Conservation (phyloP, 2,329 filamentous ascomycete species). For the Capronia americana region DNA sequence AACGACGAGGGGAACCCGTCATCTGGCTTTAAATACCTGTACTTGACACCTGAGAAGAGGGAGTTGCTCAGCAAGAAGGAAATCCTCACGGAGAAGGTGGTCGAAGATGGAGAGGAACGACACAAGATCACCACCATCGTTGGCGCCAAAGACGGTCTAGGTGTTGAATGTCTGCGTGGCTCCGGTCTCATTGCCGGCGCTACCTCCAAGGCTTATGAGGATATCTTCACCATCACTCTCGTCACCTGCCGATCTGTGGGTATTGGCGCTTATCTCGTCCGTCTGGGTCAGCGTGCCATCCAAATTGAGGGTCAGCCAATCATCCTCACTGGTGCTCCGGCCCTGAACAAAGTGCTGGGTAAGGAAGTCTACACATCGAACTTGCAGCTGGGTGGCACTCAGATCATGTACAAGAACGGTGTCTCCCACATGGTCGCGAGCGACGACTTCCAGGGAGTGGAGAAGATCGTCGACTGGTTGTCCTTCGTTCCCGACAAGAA, state of each 20-base stretch:
- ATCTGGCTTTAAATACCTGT: constrained; percentile 94
- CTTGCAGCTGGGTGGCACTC: constrained; percentile 98
- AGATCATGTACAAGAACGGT: constrained; percentile 99
- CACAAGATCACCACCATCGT: constrained; percentile 94
- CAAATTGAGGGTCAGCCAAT: constrained; percentile 99
- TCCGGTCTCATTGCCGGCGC: constrained; percentile 98
- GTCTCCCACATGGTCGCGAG: constrained; percentile 98
- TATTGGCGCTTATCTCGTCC: constrained; percentile 98
- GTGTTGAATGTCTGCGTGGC: constrained; percentile 95
- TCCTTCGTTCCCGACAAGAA: constrained; percentile 97
- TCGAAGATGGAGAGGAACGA: constrained; percentile 85
- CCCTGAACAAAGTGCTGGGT: constrained; percentile 96
- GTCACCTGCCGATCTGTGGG: constrained; percentile 98
- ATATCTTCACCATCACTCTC: constrained; percentile 97
- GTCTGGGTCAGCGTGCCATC: constrained; percentile 96
- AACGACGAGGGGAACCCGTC: constrained; percentile 83
- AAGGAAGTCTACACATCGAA: constrained; percentile 99
- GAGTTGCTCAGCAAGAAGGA: constrained; percentile 81
- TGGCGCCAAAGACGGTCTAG: constrained; percentile 91
- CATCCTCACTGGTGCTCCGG: constrained; percentile 95
- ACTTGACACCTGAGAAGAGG: constrained; percentile 85
- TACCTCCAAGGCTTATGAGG: constrained; percentile 94
- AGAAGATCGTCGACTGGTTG: constrained; percentile 98
- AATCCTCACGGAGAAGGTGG: constrained; percentile 86
- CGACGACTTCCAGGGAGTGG: constrained; percentile 97